Evolutionary conservation across 2,329 filamentous ascomycete species (phyloP), one percentile per base, ranked within the genome.

Genomic region (Verticillium alfalfae): DNA sequence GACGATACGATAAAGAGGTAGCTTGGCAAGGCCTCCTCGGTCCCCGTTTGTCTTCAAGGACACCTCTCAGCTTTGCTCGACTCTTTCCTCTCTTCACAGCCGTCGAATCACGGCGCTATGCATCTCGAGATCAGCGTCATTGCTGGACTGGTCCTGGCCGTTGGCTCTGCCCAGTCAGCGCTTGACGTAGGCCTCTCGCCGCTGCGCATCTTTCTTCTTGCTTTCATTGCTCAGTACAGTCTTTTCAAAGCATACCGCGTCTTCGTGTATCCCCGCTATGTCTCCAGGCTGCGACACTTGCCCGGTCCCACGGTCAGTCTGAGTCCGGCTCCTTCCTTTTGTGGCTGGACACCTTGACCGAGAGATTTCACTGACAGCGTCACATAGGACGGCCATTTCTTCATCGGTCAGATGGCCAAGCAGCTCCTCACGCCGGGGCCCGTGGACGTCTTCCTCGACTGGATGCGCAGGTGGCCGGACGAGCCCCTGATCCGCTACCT

Each of bases 211-310:
- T 41, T 58, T 34, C 1, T 60, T n/a, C 3, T 54, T 45, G 3
- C 10, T n/a, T n/a, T 39, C 41, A 1, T 31, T 26, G n/a, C 60
- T 5, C 63, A 59, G 34, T 58, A 61, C 15, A n/a, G 64, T 13
- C 2, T 71, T 5, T 34, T 71, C 60, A 70, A 72, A 49, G 38
- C 67, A 5, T 79, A 78, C 65, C 67, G 69, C 15, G 60, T 75
- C 45, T 70, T 79, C 61, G 63, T 82, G 31, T 81, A 79, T 61
- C 79, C 79, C 4, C 71, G 71, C 57, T 72, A 73, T 60, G 61
- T 79, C 56, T 82, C 79, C 0, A 75, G 78, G 0, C 68, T 80
- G n/a, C 72, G 78, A 15, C 68, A 78, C 58, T 65, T 82, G 1
- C 79, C 79, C 0, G 78, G 77, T 0, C 79, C 79, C 16, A 76